Base-by-base conservation (phyloP, 805 yeast species). In the Maudiozyma bulderi region DNA sequence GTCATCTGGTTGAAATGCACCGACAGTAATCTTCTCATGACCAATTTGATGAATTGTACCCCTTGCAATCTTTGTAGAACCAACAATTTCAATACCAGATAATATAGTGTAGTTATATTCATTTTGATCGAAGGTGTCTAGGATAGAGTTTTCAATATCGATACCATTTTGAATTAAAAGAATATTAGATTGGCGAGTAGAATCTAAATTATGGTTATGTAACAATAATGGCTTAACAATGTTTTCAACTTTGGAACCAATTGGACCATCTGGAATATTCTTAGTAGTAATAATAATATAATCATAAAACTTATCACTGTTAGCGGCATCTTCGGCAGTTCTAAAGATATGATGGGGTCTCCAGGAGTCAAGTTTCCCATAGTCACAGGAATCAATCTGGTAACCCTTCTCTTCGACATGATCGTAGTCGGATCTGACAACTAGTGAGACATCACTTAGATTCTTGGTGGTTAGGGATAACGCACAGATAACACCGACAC, bases 401-500 rank as follows among this genome's bases (percentile, higher is more conserved):
- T 74, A 83, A 1, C 93, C 93, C 1, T 69, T 59, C 38, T 70
- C 61, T 26, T 56, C 51, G 33, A 83, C 81, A 34, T 62, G 64
- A 3, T 76, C 75, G 64, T 80, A 84, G 56, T 81, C 84, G 29
- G 87, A 76, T 60, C 93, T 74, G 3, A 82, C 74, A 5, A 83
- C 84, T 11, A 79, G 69, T 2, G 88, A 78, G 10, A 84, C 81
- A 28, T 70, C 69, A 8, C 78, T 72, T 41, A 70, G 64, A 0
- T 74, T 77, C 42, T 74, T 70, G 40, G 64, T 61, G 54, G 71
- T 73, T 33, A 87, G 69, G 0, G 85, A 78, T 45, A 81, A 73
- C 0, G 95, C 86, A 2, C 84, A 81, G 34, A 87, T 77, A 14
- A 87, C 75, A 37, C 96, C 96, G 9, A 87, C 93, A 38, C 95